Evolutionary conservation across 371 early-diverging fungal genomes (phyloP), one percentile per base, ranked within the genome.

Genomic region (Amoeboaphelidium protococcarum): DNA sequence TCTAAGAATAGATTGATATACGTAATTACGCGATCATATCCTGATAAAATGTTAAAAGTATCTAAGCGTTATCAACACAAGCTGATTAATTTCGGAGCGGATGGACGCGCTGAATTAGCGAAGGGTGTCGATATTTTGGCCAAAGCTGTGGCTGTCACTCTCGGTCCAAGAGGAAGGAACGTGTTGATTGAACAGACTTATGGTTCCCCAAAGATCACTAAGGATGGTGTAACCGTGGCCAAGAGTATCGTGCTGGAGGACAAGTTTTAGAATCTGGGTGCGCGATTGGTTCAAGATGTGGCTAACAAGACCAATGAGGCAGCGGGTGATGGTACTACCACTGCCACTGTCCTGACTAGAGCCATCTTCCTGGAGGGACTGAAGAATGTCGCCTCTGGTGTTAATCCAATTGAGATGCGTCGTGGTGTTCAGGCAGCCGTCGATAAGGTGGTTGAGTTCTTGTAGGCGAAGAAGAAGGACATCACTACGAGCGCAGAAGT

Each of bases 271-370:
- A 26, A 19, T 16, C 41, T 4, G 44, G 22, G 12, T 31, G 6
- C 27, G 58, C 76, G 80, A 52, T 74, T 95, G 44, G 91, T 95
- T 50, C 92, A 92, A 68, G 94, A 95, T 62, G 95, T 95, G 45
- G 96, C 96, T 50, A 87, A 80, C 74, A 92, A 92, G 76, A 88
- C 96, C 55, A 95, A 95, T 63, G 96, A 95, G 65, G 65, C 73
- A 51, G 96, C 96, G 52, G 96, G 96, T 60, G 96, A 95, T 65
- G 96, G 96, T 55, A 95, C 96, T 42, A 95, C 96, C 49, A 95
- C 96, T 40, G 96, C 96, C 47, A 23, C 25, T 23, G 89, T 95
- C 25, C 74, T 95, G 45, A 80, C 96, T 47, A 87, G 91, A 56
- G 94, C 89, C 50, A 95, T 95, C 63, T 91, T 92, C 66, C 72